These are phyloP conservation scores for Candida ovalis DNA, from an alignment of 805 yeast species.

Conservation along the genomic window DNA sequence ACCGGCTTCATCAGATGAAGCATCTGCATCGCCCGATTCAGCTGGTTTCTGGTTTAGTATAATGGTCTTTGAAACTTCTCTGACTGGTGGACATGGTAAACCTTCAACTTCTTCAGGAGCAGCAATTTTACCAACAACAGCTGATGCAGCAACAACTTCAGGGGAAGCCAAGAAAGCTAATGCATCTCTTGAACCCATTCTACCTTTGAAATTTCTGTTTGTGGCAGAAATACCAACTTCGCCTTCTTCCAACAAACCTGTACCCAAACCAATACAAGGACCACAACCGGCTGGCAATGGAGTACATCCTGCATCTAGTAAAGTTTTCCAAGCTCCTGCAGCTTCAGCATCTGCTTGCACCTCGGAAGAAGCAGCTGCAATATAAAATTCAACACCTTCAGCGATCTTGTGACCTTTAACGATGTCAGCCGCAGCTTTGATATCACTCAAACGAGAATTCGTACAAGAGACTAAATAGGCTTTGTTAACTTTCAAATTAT, in stretches of 20 bases:
- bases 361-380: conserved; percentile 94
- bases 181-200: conserved; percentile 98
- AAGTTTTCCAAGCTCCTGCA: conserved; percentile 86
- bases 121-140: conserved; percentile 90
- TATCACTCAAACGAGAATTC: conserved; percentile 88
- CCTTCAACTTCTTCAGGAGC: conserved; percentile 85
- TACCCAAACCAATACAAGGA: conserved; percentile 97
- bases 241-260: conserved; percentile 90
- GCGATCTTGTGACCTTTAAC: conserved; percentile 81
- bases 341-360: conserved; percentile 92
- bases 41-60: conserved; percentile 32
- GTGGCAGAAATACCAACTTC: conserved; percentile 99
- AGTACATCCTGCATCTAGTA: conserved; percentile 88
- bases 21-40: conserved; percentile 21
- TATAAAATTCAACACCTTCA: conserved; percentile 87
- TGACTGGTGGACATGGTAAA: conserved; percentile 41
- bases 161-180: conserved; percentile 95
- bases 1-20: conserved; percentile 40
- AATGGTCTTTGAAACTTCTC: conserved; percentile 44
- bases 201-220: conserved; percentile 96
- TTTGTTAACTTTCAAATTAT: conserved; percentile 78
- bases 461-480: conserved; percentile 99
- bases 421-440: conserved; percentile 90
- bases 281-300: conserved; percentile 99
- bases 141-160: conserved; percentile 97